A percentile compares a stretch with the other conserved stretches of the same genome.
Evolutionary conservation across 2,329 filamentous ascomycete genomes (phyloP).

Genomic region (Ampelomyces quisqualis): DNA sequence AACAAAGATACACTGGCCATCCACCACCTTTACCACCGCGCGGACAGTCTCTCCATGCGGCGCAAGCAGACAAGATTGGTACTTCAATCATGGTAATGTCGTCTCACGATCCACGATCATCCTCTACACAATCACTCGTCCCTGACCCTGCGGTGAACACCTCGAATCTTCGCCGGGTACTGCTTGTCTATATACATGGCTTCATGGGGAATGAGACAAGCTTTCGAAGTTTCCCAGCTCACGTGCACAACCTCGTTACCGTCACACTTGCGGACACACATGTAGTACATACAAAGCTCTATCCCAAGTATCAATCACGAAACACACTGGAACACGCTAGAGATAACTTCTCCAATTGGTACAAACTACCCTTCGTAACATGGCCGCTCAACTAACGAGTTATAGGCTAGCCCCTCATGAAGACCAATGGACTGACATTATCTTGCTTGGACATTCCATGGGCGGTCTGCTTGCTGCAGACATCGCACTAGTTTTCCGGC

Average conservation of each 20-base stretch:
- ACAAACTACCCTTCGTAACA: constrained; percentile 6
- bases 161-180: constrained; percentile 56
- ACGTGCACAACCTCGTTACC: constrained; percentile 75
- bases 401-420: constrained; percentile 74
- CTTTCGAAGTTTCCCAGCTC: constrained; percentile 83
- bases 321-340: constrained; percentile 70
- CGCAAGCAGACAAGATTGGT: constrained; percentile 20
- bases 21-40: constrained; percentile 41
- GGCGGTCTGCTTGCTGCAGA: constrained; percentile 82
- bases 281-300: constrained; percentile 82
- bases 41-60: constrained; percentile 16
- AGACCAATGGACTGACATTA: constrained; percentile 69
- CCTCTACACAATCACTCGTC: constrained; percentile 50
- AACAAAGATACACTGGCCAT: constrained; percentile 12
- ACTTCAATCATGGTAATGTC: constrained; percentile 29
- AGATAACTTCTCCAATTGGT: constrained; percentile 81
- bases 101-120: constrained; percentile 47
- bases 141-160: constrained; percentile 38
- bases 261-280: constrained; percentile 69
- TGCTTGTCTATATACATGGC: constrained; percentile 84
- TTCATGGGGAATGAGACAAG: constrained; percentile 88
- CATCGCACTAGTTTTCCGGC: constrained; percentile 70
- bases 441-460: constrained; percentile 87
- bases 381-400: constrained; percentile 5
- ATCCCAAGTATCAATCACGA: constrained; percentile 76